Conservation (phyloP, 768 basidiomycete genomes). For the Peribolospora baueri region DNA sequence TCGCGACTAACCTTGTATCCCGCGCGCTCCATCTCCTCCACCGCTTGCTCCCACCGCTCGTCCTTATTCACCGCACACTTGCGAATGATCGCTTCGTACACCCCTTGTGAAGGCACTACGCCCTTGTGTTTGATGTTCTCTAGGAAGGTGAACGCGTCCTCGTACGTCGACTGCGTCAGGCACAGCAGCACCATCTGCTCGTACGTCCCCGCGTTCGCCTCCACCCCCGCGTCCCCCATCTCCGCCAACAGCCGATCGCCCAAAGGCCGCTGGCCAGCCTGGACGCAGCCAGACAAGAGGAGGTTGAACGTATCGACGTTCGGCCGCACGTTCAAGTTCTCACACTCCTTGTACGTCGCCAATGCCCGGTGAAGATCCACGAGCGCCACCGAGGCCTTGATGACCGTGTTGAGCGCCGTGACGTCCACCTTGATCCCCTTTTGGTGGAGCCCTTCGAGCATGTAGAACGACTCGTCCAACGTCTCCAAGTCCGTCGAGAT, state of each 20-base stretch:
- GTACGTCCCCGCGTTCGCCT: constrained; percentile 37
- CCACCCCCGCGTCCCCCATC: constrained; percentile 33
- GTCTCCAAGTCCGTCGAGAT: constrained; percentile 28
- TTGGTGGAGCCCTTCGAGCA: constrained; percentile 36
- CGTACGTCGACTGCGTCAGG: constrained; percentile 45
- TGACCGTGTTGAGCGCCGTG: constrained; percentile 38
- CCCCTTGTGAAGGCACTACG: constrained; percentile 26
- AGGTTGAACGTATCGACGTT: constrained; percentile 42
- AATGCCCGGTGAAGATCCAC: constrained; percentile 52
- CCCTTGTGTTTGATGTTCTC: constrained; percentile 58
- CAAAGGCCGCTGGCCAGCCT: constrained; percentile 34
- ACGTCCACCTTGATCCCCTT: constrained; percentile 32
- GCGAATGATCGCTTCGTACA: constrained; percentile 38
- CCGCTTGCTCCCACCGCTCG: too few species aligned
- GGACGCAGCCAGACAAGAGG: constrained; percentile 41
- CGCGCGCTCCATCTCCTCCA: too few species aligned
- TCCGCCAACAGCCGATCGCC: constrained; percentile 44
- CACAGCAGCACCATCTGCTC: constrained; percentile 43
- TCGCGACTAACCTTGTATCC: too few species aligned
- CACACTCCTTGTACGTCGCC: constrained; percentile 42
- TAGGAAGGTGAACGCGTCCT: constrained; percentile 68
- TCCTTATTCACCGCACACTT: constrained; percentile 23
- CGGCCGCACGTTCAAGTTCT: constrained; percentile 33
- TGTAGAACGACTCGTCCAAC: constrained; percentile 39
- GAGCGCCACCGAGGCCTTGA: constrained; percentile 36